A percentile compares a stretch with the other conserved stretches of the same genome.
phyloP scores from a whole-genome alignment of 495 filamentous ascomycete genomes.

The Penicillium bovifimosum region DNA sequence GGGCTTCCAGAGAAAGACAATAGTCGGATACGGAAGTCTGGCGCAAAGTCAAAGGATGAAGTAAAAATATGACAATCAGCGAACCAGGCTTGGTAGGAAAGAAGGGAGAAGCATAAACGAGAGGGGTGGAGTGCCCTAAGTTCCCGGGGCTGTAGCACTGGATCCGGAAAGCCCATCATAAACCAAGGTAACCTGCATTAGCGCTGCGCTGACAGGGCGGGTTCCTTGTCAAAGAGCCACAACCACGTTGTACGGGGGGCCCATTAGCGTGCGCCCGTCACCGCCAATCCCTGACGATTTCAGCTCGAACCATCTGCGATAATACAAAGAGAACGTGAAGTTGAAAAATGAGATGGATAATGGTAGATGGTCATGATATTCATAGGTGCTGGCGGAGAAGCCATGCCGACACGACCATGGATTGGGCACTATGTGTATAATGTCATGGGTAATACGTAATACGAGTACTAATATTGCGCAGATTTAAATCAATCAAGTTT shows the following conservation, averaged over 20 bases:
- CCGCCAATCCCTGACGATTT: conserved; percentile 12
- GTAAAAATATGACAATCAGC: not conserved
- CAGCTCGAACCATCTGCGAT: not conserved
- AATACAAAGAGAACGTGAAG: not conserved
- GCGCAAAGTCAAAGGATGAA: not conserved
- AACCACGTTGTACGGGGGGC: conserved; percentile 25
- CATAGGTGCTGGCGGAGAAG: not conserved
- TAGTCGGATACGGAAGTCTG: conserved; percentile 8
- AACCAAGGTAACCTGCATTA: conserved; percentile 43
- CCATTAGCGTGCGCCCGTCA: conserved; percentile 9
- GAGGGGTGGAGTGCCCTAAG: conserved; percentile 22
- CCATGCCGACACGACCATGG: not conserved
- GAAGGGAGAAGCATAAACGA: conserved; percentile 7
- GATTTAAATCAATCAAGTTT: conserved; percentile 9
- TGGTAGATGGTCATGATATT: not conserved
- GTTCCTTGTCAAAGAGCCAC: conserved; percentile 27
- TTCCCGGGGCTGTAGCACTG: conserved; percentile 39
- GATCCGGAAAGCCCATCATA: conserved; percentile 29
- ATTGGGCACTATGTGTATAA: not conserved
- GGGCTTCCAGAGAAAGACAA: not conserved
- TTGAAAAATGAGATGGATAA: not conserved
- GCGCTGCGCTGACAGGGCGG: conserved; percentile 31
- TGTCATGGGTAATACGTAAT: not conserved
- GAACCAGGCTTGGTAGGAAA: not conserved
- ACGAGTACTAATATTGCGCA: conserved; percentile 17